Conservation (phyloP, 306 rosid genomes). For the Lathyrus oleraceus region DNA sequence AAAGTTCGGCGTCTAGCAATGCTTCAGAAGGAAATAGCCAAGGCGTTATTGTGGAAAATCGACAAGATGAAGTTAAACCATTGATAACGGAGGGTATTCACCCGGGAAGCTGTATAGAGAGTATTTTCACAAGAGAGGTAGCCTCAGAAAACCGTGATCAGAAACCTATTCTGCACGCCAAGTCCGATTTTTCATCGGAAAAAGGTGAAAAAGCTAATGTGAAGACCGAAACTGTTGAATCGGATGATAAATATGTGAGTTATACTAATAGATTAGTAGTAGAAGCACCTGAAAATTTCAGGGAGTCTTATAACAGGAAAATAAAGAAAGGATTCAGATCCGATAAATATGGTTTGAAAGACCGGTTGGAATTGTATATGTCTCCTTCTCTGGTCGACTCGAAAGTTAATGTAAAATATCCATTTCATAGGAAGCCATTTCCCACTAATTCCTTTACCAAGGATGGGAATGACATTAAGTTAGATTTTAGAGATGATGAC, state of each 20-base stretch:
- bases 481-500: constrained; percentile 86
- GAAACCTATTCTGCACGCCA: constrained; percentile 43
- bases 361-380: constrained; percentile 45
- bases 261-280: constrained; percentile 49
- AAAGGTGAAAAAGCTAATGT: constrained; percentile 42
- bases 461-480: constrained; percentile 68
- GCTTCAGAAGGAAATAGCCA: constrained; percentile 65
- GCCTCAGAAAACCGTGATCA: constrained; percentile 44
- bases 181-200: constrained; percentile 38
- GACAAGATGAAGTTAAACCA: constrained; percentile 45
- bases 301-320: constrained; percentile 54
- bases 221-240: constrained; percentile 47
- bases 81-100: constrained; percentile 43
- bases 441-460: constrained; percentile 63
- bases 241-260: constrained; percentile 37
- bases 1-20: constrained; percentile 78
- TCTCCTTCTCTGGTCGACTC: constrained; percentile 50
- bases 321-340: constrained; percentile 45
- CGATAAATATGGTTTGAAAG: constrained; percentile 55
- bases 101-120: constrained; percentile 57
- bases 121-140: constrained; percentile 47
- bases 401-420: constrained; percentile 48
- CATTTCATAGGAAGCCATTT: constrained; percentile 54
- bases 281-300: constrained; percentile 44
- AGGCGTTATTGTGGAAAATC: constrained; percentile 46